Base-by-base conservation (phyloP, 306 rosid species). In the Datisca glomerata region DNA sequence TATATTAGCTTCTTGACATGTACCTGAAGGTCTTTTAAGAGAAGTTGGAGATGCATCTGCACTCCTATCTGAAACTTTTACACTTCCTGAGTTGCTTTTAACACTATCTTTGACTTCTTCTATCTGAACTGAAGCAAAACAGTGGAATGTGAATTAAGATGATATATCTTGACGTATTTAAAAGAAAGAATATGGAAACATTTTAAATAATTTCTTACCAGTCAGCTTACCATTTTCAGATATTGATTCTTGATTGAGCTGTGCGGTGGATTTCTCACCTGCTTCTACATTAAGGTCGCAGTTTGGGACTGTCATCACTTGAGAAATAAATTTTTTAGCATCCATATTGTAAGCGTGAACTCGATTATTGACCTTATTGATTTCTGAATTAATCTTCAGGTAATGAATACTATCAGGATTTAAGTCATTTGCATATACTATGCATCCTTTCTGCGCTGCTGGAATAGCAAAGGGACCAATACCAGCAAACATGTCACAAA, bases 401-500 rank as follows among this genome's bases (percentile, higher is more conserved):
- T 80, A 89, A 48, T 25, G 70, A 46, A 77, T 42, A 56, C 93
- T 80, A 61, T 84, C 74, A 5, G 95, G 98, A 71, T 89, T 89
- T 42, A 89, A 55, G 76, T 89, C 98, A 72, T 89, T 89, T 47
- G 95, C 98, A 72, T 65, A 72, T 56, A 89, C 95, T 7, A 68
- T 27, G 49, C 98, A 89, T 54, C 81, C 98, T 61, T 75, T 89
- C 69, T 75, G 98, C 18, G 95, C 86, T 5, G 95, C 95, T 50
- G 98, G 98, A 65, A 89, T 77, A 32, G 93, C 79, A 64, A 89
- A 89, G 29, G 98, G 95, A 33, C 97, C 93, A 60, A 89, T 70
- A 46, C 97, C 97, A n/a, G 97, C 74, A 53, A 89, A 89, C 95
- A 89, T 89, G 69, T 89, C 95, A 57, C 95, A 80, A 41, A 83